Evolutionary conservation across 345 rosid genomes (phyloP).

Genomic region (Passiflora organensis): DNA sequence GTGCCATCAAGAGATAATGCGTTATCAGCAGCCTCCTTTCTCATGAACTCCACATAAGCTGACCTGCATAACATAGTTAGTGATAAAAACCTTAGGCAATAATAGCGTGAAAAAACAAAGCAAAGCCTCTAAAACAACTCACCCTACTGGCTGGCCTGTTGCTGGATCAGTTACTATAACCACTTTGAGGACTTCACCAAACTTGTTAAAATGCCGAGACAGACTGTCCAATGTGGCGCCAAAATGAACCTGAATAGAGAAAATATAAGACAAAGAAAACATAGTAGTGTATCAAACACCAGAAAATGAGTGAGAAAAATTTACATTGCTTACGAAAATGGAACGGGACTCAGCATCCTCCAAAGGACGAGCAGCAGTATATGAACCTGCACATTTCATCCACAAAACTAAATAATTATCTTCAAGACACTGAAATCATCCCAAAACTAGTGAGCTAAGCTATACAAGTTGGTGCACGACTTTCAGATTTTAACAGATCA

Average conservation of each 20-base stretch:
- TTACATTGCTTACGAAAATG: slow-evolving; percentile 87
- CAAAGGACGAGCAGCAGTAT: slow-evolving; percentile 47
- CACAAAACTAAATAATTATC: too few species aligned
- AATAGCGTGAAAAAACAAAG: not conserved
- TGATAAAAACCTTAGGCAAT: not conserved
- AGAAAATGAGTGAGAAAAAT: slow-evolving; percentile 8
- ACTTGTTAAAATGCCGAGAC: slow-evolving; percentile 86
- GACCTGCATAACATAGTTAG: slow-evolving; percentile 46
- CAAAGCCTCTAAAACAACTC: slow-evolving; percentile 15
- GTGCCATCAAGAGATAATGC: slow-evolving; percentile 80
- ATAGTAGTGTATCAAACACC: not conserved
- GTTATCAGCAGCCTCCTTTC: slow-evolving; percentile 81
- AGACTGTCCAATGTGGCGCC: slow-evolving; percentile 91
- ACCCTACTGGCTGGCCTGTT: slow-evolving; percentile 94
- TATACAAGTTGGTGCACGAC: too few species aligned
- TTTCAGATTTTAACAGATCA: not conserved
- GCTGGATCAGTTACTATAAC: slow-evolving; percentile 78
- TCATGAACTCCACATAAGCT: slow-evolving; percentile 80
- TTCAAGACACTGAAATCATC: too few species aligned
- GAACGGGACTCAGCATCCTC: slow-evolving; percentile 90
- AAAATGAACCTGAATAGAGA: slow-evolving; percentile 72
- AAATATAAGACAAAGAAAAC: slow-evolving; percentile 17
- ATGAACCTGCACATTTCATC: slow-evolving; percentile 42
- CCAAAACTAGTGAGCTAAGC: too few species aligned
- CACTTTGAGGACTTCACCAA: slow-evolving; percentile 87